These are phyloP conservation scores for Oxytropis ochrocephala DNA, from an alignment of 306 rosid species.

Conservation along the genomic window DNA sequence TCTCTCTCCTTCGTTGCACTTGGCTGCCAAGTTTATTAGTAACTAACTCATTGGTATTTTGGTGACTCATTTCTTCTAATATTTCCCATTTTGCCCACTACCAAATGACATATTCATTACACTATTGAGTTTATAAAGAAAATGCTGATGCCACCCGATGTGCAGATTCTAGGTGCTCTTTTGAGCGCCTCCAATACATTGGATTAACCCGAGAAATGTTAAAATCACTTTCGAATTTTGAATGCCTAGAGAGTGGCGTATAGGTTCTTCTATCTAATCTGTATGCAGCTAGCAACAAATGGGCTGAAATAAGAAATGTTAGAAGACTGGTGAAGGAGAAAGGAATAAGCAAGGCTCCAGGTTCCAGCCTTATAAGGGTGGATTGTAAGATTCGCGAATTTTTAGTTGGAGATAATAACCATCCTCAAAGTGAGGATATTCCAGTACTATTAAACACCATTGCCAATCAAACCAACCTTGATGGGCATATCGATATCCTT, in stretches of 20 bases:
- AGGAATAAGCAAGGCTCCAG: slow-evolving; percentile 63
- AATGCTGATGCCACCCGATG: slow-evolving; percentile 85
- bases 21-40: too few relatives aligned
- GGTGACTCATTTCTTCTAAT: too few relatives aligned
- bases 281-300: slow-evolving; percentile 52
- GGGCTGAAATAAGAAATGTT: slow-evolving; percentile 63
- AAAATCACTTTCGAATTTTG: slow-evolving; percentile 40
- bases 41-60: too few relatives aligned
- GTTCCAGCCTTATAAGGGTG: slow-evolving; percentile 63
- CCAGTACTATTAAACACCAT: slow-evolving; percentile 36
- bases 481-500: slow-evolving; percentile 26
- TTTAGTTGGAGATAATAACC: slow-evolving; percentile 55
- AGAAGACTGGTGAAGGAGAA: slow-evolving; percentile 70
- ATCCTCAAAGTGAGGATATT: slow-evolving; percentile 53
- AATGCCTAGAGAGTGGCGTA: slow-evolving; percentile 60
- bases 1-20: too few relatives aligned
- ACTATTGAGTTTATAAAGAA: slow-evolving; percentile 47
- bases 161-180: slow-evolving; percentile 64
- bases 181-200: slow-evolving; percentile 48
- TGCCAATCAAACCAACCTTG: slow-evolving; percentile 39
- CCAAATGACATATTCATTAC: too few relatives aligned
- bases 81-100: too few relatives aligned
- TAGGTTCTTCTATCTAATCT: slow-evolving; percentile 76
- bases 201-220: slow-evolving; percentile 48
- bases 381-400: slow-evolving; percentile 53